A percentile compares a stretch with the other conserved stretches of the same genome.
phyloP scores from a whole-genome alignment of 805 yeast species.

The Schwanniomyces vanrijiae region DNA sequence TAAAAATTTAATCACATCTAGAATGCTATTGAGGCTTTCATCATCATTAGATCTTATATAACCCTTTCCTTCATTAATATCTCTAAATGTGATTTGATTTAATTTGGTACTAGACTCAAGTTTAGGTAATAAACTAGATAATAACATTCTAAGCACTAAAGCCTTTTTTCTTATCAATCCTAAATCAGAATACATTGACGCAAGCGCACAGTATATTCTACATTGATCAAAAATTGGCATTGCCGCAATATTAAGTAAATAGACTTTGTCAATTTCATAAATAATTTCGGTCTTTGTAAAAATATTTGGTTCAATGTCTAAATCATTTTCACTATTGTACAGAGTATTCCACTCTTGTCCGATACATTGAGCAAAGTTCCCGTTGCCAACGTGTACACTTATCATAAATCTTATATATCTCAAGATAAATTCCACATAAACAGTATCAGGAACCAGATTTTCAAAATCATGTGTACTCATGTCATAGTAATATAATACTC shows the following conservation, averaged over 20 bases:
- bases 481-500: constrained; percentile 29
- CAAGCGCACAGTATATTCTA: constrained; percentile 63
- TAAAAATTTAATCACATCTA: constrained; percentile 48
- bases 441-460: constrained; percentile 80
- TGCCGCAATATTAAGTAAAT: constrained; percentile 34
- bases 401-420: constrained; percentile 65
- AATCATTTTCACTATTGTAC: constrained; percentile 10
- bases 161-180: constrained; percentile 67
- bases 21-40: constrained; percentile 20
- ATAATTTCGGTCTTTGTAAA: constrained; percentile 43
- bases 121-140: constrained; percentile 51
- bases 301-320: neutral
- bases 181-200: constrained; percentile 60
- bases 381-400: constrained; percentile 43
- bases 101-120: constrained; percentile 13
- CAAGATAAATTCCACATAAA: constrained; percentile 69
- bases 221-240: constrained; percentile 53
- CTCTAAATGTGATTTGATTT: constrained; percentile 1
- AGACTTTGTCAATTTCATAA: constrained; percentile 33
- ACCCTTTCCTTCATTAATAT: constrained; percentile 5
- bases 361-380: constrained; percentile 35
- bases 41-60: neutral
- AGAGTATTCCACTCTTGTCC: constrained; percentile 48
- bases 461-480: constrained; percentile 56
- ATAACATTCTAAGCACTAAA: constrained; percentile 64